Evolutionary conservation across 2,329 filamentous ascomycete genomes (phyloP).

Genomic region (Monilinia fructigena): DNA sequence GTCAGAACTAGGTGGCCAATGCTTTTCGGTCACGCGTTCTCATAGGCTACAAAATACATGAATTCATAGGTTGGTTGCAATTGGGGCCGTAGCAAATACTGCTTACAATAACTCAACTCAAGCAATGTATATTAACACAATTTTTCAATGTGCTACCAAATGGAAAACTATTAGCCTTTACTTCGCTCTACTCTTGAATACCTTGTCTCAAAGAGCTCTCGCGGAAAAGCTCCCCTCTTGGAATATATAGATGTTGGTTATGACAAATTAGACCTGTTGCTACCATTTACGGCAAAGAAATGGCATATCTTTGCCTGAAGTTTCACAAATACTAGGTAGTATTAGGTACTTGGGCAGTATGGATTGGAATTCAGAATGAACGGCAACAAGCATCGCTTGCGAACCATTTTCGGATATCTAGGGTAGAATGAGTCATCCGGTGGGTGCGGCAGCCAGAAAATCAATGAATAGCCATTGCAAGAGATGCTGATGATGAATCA

Average conservation of each 20-base stretch:
- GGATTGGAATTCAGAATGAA: no score
- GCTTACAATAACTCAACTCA: background rate
- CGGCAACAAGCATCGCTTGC: no score
- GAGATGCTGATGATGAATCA: background rate
- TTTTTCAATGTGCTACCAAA: background rate
- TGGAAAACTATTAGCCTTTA: background rate
- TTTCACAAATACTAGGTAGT: no score
- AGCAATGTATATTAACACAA: background rate
- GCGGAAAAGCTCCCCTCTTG: no score
- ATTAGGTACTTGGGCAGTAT: no score
- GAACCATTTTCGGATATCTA: background rate
- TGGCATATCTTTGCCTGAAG: no score
- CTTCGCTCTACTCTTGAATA: no score
- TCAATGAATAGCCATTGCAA: background rate
- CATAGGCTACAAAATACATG: background rate
- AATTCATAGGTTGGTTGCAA: background rate
- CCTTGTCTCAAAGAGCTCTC: no score
- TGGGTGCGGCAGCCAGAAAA: background rate
- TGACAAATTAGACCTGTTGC: no score
- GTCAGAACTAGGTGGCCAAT: background rate
- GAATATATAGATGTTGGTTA: no score
- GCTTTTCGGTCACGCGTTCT: conserved; percentile 6
- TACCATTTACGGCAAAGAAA: no score
- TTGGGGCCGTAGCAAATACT: background rate
- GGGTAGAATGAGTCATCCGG: background rate